Evolutionary conservation across 192 early-diverging fungal genomes (phyloP).

Genomic region (Dissophora globulifera): DNA sequence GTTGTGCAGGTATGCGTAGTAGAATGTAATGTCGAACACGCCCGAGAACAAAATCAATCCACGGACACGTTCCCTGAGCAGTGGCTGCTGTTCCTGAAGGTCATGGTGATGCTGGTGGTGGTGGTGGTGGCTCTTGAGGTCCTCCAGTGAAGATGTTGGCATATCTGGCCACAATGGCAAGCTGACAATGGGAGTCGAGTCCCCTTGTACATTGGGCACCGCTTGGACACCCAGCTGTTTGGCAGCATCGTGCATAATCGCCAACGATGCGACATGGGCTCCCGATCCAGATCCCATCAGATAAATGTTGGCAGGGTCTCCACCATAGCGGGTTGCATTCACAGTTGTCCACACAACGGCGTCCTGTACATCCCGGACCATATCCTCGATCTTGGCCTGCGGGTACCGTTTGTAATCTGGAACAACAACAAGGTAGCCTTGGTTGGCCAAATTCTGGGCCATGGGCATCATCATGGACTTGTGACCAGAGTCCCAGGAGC

Average conservation of each 20-base stretch:
- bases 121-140: slow-evolving; percentile 7
- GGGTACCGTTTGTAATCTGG: slow-evolving; percentile 59
- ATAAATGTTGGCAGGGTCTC: slow-evolving; percentile 53
- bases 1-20: slow-evolving; percentile 58
- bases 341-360: slow-evolving; percentile 48
- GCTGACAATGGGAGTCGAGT: slow-evolving; percentile 27
- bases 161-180: slow-evolving; percentile 43
- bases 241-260: slow-evolving; percentile 54
- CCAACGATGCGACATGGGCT: slow-evolving; percentile 49
- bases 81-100: neutral
- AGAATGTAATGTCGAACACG: slow-evolving; percentile 56
- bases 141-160: slow-evolving; percentile 53
- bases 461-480: slow-evolving; percentile 57
- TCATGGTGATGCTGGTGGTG: neutral
- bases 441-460: slow-evolving; percentile 58
- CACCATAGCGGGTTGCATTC: slow-evolving; percentile 50
- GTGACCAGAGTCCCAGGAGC: slow-evolving; percentile 53
- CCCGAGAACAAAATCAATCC: slow-evolving; percentile 55
- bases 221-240: slow-evolving; percentile 34
- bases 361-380: slow-evolving; percentile 57
- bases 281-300: slow-evolving; percentile 57
- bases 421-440: slow-evolving; percentile 58
- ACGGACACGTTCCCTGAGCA: slow-evolving; percentile 36
- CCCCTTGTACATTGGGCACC: slow-evolving; percentile 18
- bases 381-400: slow-evolving; percentile 54